These are phyloP conservation scores for Orbilia blumenaviensis DNA, from an alignment of 2,329 filamentous ascomycete genomes.

Conservation along the genomic window DNA sequence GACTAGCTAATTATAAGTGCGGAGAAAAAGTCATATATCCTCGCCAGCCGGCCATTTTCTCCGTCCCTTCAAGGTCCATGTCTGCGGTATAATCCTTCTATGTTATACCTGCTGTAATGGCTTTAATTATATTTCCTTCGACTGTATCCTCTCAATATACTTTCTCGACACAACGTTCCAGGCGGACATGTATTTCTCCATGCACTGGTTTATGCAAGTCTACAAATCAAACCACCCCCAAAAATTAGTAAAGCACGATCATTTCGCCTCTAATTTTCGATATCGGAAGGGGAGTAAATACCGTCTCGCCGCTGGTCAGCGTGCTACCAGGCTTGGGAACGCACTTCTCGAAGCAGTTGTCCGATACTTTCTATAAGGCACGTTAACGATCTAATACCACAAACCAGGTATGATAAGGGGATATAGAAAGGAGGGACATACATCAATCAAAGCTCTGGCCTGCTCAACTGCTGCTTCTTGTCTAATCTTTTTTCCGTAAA, in stretches of 20 bases:
- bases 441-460: slow-evolving; percentile 48
- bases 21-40: no score
- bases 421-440: not conserved
- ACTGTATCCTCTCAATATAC: slow-evolving; percentile 72
- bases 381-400: not conserved
- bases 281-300: slow-evolving; percentile 20
- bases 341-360: slow-evolving; percentile 82
- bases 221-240: slow-evolving; percentile 57
- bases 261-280: not conserved
- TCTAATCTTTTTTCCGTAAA: slow-evolving; percentile 24
- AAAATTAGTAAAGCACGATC: not conserved
- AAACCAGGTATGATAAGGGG: not conserved
- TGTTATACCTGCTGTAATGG: not conserved
- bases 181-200: slow-evolving; percentile 83
- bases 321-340: slow-evolving; percentile 74
- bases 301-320: slow-evolving; percentile 71
- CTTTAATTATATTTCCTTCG: slow-evolving; percentile 59
- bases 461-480: slow-evolving; percentile 47
- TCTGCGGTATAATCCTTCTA: no score
- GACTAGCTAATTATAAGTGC: no score
- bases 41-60: no score
- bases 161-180: slow-evolving; percentile 79
- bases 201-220: slow-evolving; percentile 77
- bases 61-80: no score
- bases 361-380: slow-evolving; percentile 74